Conservation (phyloP, 2,329 filamentous ascomycete species). For the Aureobasidium lini region DNA sequence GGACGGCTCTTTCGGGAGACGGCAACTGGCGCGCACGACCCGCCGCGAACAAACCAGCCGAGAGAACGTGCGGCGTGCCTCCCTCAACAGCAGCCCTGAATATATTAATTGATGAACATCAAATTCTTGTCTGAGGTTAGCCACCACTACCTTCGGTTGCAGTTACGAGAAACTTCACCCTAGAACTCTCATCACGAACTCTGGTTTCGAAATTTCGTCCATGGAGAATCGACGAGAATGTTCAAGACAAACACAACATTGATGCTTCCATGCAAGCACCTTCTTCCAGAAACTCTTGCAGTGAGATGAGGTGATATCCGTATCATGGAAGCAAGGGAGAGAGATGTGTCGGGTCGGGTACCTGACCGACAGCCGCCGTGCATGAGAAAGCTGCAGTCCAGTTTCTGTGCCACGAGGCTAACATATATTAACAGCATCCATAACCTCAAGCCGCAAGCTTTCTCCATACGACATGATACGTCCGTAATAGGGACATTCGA, state of each 20-base stretch:
- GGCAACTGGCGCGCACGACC: background rate
- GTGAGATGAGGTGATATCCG: background rate
- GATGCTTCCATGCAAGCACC: background rate
- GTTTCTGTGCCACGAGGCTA: background rate
- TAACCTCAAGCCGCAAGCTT: background rate
- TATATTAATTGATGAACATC: background rate
- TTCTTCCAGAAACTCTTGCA: background rate
- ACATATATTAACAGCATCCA: background rate
- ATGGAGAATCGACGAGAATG: no score
- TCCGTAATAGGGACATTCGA: background rate
- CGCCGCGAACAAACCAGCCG: background rate
- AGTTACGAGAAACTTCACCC: background rate
- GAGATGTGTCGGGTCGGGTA: background rate
- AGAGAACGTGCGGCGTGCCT: background rate
- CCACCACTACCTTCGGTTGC: background rate
- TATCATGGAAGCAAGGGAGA: background rate
- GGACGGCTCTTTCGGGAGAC: background rate
- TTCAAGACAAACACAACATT: background rate
- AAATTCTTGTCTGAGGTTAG: background rate
- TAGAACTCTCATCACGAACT: background rate
- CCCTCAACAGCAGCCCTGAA: background rate
- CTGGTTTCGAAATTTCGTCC: no score
- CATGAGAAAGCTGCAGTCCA: background rate
- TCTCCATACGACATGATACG: background rate
- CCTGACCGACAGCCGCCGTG: constrained; percentile 6